Conservation (phyloP, 2,329 filamentous ascomycete species). For the Botrytis galanthina region DNA sequence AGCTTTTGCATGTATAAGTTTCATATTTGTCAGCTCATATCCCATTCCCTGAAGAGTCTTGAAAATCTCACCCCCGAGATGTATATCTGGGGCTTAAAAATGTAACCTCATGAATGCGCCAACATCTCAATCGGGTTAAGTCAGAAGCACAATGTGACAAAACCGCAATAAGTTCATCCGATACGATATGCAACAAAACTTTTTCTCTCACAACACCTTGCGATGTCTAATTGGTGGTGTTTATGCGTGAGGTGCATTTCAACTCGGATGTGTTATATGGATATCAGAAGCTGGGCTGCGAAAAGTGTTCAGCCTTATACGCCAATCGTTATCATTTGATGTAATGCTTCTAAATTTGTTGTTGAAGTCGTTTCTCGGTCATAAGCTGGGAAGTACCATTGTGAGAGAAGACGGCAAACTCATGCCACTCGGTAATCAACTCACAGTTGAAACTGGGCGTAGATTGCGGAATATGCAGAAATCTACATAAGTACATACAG, state of each 20-base stretch:
- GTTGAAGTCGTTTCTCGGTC: not conserved
- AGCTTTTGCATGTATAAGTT: not conserved
- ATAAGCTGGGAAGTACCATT: too few species aligned
- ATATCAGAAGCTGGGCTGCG: not conserved
- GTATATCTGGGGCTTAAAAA: not conserved
- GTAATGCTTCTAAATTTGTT: not conserved
- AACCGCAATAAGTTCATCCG: constrained; percentile 10
- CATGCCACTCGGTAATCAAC: too few species aligned
- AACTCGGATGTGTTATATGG: not conserved
- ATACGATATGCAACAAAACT: constrained; percentile 1
- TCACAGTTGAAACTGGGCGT: too few species aligned
- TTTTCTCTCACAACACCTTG: not conserved
- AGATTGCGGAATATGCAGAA: too few species aligned
- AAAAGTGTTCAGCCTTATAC: not conserved
- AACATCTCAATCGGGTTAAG: not conserved
- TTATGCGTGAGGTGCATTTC: not conserved
- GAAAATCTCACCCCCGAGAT: not conserved
- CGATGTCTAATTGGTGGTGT: not conserved
- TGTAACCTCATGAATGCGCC: not conserved
- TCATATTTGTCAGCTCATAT: constrained; percentile 3
- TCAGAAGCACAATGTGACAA: not conserved
- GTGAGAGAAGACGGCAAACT: too few species aligned
- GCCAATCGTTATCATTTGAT: not conserved
- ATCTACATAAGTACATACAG: too few species aligned
- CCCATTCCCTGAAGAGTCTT: not conserved